Percentiles rank a stretch among this genome's conserved stretches.
Evolutionary conservation across 2,329 filamentous ascomycete species (phyloP).

Genomic region (Fusarium hainanense): DNA sequence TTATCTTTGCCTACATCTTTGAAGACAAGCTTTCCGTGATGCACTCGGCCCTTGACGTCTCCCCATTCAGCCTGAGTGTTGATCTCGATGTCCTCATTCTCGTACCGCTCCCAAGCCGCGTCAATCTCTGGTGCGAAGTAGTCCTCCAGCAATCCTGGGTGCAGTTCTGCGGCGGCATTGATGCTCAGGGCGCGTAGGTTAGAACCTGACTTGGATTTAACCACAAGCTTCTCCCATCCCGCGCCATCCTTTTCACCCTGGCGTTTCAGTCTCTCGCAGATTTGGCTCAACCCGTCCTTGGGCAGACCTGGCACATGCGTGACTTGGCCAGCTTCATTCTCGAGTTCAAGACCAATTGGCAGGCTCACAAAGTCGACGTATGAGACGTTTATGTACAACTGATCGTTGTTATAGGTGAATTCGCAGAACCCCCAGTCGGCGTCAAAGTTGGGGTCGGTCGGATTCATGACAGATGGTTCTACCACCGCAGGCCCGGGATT

Average conservation of each 20-base stretch:
- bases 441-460: slow-evolving; percentile 69
- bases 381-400: slow-evolving; percentile 76
- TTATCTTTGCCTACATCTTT: slow-evolving; percentile 52
- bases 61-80: slow-evolving; percentile 67
- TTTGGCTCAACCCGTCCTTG: slow-evolving; percentile 56
- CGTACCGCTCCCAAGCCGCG: slow-evolving; percentile 64
- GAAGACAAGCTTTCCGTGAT: slow-evolving; percentile 55
- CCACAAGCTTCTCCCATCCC: slow-evolving; percentile 64
- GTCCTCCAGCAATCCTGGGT: slow-evolving; percentile 58
- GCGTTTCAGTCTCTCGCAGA: slow-evolving; percentile 58
- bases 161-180: slow-evolving; percentile 60
- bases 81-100: slow-evolving; percentile 57
- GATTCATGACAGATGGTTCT: slow-evolving; percentile 78
- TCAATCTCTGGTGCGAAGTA: slow-evolving; percentile 65
- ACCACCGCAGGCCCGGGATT: slow-evolving; percentile 80
- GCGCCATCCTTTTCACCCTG: slow-evolving; percentile 60
- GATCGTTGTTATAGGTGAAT: slow-evolving; percentile 70
- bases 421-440: slow-evolving; percentile 75
- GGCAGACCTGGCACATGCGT: slow-evolving; percentile 63
- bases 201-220: slow-evolving; percentile 53
- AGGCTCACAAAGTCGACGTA: slow-evolving; percentile 80
- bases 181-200: slow-evolving; percentile 65
- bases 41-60: slow-evolving; percentile 57
- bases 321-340: slow-evolving; percentile 57
- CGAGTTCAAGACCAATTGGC: slow-evolving; percentile 69